Base-by-base conservation (phyloP, 345 rosid species). In the Hibiscus mutabilis region DNA sequence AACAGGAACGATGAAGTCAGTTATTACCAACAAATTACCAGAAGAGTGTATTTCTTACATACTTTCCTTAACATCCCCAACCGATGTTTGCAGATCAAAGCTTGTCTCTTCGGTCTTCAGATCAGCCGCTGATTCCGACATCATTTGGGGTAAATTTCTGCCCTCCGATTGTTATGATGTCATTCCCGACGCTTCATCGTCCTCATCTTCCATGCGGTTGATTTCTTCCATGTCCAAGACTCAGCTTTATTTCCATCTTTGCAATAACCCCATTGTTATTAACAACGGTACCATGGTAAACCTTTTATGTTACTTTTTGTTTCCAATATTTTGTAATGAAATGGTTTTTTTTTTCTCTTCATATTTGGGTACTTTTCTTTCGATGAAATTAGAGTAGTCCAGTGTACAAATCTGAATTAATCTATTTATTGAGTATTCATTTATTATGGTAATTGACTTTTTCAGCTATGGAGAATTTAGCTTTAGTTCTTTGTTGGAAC, bases 221-320 rank as follows among this genome's bases (percentile, higher is more conserved):
- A 15, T 12, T 66, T 31, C 70, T 66, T 57, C 61, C 47, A 44
- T 78, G 33, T 73, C 86, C 35, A 83, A 79, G 79, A 85, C 77
- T 63, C 79, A 82, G 3, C 82, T 81, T 55, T 88, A 78, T 77
- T 46, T 84, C 70, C 27, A 69, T 61, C 80, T 88, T 9, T 87
- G 90, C 70, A 16, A 75, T 13, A 15, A 42, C 51, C 81, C 84
- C 35, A 6, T 85, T 49, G 73, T 86, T 46, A 57, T 82, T 77
- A 79, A 83, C 33, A 55, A 76, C 64, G 87, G 83, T 52, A 67
- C 31, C 68, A 82, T 49, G 88, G 93, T 90, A 77, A 5, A 40
- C 5, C 3, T 14, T 4, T 21, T 63, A 0, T 40, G 0, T 18
- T 44, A 2, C 0, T 22, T 65, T 46, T 24, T 15, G 13, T 15